Percentiles rank a stretch among this genome's conserved stretches.
Evolutionary conservation across 2,329 filamentous ascomycete genomes (phyloP).

Genomic region (Diaporthe helianthi): DNA sequence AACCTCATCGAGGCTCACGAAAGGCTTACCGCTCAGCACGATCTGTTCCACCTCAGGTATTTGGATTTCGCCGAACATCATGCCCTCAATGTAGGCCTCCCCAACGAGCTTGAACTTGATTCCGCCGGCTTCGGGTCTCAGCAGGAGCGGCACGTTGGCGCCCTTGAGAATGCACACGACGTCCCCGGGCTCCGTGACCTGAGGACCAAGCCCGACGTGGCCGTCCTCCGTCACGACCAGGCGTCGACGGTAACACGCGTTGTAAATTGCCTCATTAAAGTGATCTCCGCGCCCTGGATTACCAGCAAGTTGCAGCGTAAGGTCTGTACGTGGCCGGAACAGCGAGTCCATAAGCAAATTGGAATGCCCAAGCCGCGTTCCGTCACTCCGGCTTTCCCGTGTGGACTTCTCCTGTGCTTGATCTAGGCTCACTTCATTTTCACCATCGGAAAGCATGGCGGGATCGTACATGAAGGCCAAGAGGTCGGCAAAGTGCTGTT

Average conservation of each 20-base stretch:
- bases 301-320: neutral
- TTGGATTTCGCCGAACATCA: neutral
- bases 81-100: neutral
- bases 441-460: neutral
- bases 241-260: neutral
- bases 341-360: neutral
- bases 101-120: neutral
- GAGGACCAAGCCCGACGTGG: neutral
- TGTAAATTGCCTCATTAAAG: neutral
- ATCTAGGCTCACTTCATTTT: neutral
- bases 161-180: neutral
- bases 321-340: neutral
- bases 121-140: neutral
- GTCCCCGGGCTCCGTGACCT: neutral
- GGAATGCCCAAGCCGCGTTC: neutral
- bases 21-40: neutral
- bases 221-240: neutral
- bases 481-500: neutral
- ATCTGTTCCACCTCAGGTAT: neutral
- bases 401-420: neutral
- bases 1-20: neutral
- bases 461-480: neutral
- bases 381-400: rapidly evolving
- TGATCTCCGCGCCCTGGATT: neutral
- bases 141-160: neutral